A percentile compares a stretch with the other conserved stretches of the same genome.
Evolutionary conservation across 768 basidiomycete species (phyloP).

Genomic region (Amanita inopinata): DNA sequence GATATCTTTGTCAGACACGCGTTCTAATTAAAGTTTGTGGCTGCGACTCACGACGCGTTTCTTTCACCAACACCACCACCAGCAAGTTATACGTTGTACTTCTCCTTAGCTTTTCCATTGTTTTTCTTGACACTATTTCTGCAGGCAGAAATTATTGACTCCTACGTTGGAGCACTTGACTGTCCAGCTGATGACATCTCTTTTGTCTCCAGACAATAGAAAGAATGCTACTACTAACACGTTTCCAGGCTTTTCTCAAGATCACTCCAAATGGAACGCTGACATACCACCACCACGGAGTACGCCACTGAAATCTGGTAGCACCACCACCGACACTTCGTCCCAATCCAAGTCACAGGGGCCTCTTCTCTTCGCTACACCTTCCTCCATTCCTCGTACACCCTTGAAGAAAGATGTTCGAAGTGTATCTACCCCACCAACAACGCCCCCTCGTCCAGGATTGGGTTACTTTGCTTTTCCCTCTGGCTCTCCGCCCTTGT

Average conservation of each 20-base stretch:
- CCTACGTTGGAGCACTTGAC: no score
- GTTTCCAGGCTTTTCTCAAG: no score
- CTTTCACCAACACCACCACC: no score
- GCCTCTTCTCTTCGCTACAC: neutral
- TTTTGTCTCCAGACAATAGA: no score
- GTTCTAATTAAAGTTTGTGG: neutral
- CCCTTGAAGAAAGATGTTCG: neutral
- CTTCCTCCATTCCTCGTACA: neutral
- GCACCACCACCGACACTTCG: neutral
- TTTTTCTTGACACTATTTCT: no score
- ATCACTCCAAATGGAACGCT: no score
- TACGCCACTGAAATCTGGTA: neutral
- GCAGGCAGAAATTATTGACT: no score
- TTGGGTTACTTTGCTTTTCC: constrained; percentile 9
- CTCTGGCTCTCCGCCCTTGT: neutral
- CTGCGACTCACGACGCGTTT: no score
- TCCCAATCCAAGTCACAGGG: neutral
- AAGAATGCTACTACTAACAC: no score
- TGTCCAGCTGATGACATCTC: no score
- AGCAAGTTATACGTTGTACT: no score
- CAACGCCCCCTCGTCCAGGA: neutral
- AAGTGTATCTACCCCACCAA: neutral
- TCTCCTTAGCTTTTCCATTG: no score
- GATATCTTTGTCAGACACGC: neutral
- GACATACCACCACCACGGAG: neutral